Evolutionary conservation across 2,329 filamentous ascomycete genomes (phyloP).

Genomic region (Aspergillus caelatus): DNA sequence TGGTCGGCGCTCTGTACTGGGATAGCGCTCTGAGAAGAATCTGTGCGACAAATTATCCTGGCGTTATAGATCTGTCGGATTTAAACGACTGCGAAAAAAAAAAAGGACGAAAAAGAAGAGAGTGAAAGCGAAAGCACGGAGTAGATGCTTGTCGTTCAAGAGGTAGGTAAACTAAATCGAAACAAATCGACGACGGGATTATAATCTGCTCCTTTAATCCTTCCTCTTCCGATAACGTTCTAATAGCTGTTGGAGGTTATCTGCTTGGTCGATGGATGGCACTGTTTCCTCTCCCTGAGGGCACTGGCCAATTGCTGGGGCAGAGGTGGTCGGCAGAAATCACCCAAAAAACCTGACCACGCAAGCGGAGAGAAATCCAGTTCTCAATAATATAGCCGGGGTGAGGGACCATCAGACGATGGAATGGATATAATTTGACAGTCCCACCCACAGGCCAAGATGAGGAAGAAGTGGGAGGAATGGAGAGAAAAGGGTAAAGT

Average conservation of each 20-base stretch:
- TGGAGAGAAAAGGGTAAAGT: slow-evolving; percentile 1
- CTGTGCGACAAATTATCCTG: neutral
- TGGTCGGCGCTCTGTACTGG: slow-evolving; percentile 14
- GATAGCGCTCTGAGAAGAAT: slow-evolving; percentile 5
- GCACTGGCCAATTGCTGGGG: slow-evolving; percentile 7
- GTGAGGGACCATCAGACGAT: neutral
- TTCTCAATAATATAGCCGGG: neutral
- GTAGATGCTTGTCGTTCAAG: neutral
- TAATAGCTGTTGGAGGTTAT: neutral
- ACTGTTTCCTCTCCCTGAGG: neutral
- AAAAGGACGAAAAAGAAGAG: neutral
- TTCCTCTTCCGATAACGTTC: neutral
- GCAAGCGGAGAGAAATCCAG: neutral
- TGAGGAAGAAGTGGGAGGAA: slow-evolving; percentile 9
- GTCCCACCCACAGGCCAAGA: neutral
- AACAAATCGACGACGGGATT: neutral
- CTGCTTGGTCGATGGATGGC: neutral
- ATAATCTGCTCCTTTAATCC: neutral
- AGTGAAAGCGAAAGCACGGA: neutral
- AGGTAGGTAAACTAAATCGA: neutral
- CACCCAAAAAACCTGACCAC: neutral
- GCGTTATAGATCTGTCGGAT: neutral
- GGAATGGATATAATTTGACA: neutral
- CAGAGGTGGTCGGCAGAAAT: slow-evolving; percentile 7
- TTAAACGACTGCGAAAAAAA: neutral